These are phyloP conservation scores for Phytophthora brassicae DNA, from an alignment of 352 stramenopile genomes.

Conservation along the genomic window DNA sequence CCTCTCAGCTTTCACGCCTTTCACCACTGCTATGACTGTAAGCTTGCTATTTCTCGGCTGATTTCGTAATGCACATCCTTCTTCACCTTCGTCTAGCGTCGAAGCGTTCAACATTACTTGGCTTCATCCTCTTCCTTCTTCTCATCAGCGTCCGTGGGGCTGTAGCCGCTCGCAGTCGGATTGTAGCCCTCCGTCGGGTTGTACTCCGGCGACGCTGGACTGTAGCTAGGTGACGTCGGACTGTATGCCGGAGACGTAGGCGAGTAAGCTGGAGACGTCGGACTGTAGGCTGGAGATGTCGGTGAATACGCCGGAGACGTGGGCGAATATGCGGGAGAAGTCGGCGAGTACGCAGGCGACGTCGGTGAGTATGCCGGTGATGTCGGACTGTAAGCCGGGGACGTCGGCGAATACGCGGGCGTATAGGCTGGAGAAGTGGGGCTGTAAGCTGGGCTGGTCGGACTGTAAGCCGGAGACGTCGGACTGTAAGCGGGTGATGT, in stretches of 20 bases:
- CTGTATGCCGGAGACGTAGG: conserved; percentile 75
- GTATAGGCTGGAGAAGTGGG: conserved; percentile 86
- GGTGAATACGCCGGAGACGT: conserved; percentile 72
- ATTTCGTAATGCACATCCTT: conserved; percentile 32
- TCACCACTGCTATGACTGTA: conserved; percentile 19
- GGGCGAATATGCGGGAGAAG: conserved; percentile 59
- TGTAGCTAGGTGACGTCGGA: conserved; percentile 77
- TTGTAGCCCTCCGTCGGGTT: conserved; percentile 84
- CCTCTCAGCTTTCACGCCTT: conserved; percentile 7
- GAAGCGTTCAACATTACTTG: conserved; percentile 29
- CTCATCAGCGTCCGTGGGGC: conserved; percentile 66
- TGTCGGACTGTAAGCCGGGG: conserved; percentile 60
- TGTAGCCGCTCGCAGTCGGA: conserved; percentile 72
- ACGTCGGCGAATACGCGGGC: conserved; percentile 73
- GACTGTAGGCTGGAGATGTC: conserved; percentile 68
- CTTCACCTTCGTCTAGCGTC: conserved; percentile 18
- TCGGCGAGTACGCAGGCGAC: conserved; percentile 67
- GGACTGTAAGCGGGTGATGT: conserved; percentile 72
- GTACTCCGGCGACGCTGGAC: conserved; percentile 79
- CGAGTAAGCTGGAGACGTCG: conserved; percentile 74
- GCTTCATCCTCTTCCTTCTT: conserved; percentile 36
- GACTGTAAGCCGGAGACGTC: conserved; percentile 78
- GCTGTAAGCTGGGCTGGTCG: conserved; percentile 84
- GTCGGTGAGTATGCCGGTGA: conserved; percentile 71
- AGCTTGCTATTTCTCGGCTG: conserved; percentile 10